Evolutionary conservation across 208 protist species (phyloP).

Genomic region (Leishmania lainsoni): DNA sequence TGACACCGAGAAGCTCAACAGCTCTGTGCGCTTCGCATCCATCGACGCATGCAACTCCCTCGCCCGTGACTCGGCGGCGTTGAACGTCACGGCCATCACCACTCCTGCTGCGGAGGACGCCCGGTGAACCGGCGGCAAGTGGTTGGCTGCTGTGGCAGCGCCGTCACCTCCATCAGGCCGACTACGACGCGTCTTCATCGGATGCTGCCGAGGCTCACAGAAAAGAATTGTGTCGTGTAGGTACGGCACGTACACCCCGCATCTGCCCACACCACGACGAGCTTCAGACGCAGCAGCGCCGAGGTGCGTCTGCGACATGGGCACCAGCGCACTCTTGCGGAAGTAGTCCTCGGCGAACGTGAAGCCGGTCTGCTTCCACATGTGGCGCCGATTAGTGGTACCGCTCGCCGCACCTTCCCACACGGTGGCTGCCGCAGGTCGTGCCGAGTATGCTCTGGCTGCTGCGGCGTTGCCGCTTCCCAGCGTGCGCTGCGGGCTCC

Average conservation of each 20-base stretch:
- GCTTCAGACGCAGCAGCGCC: not conserved
- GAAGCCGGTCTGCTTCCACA: constrained; percentile 10
- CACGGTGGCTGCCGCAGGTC: constrained; percentile 5
- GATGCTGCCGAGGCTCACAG: constrained; percentile 23
- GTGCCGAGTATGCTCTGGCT: not conserved
- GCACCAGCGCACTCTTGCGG: constrained; percentile 32
- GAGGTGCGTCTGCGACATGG: constrained; percentile 28
- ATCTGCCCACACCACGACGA: not conserved
- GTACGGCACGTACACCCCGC: constrained; percentile 46
- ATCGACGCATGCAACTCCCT: constrained; percentile 25
- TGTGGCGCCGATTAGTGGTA: not conserved
- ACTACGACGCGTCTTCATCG: not conserved
- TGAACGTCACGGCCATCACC: constrained; percentile 50
- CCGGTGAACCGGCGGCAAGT: not conserved
- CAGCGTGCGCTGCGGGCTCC: not conserved
- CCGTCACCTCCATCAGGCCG: too few relatives aligned
- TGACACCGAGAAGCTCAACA: constrained; percentile 12
- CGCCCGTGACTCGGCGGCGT: constrained; percentile 37
- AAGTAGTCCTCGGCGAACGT: constrained; percentile 14
- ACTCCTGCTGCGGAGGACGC: constrained; percentile 6
- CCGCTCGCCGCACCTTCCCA: constrained; percentile 4
- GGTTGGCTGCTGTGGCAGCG: not conserved
- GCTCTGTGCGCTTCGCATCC: constrained; percentile 5
- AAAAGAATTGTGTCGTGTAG: constrained; percentile 55
- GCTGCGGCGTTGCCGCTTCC: not conserved